phyloP scores from a whole-genome alignment of 768 basidiomycete species.

The Chalciporus chontae region DNA sequence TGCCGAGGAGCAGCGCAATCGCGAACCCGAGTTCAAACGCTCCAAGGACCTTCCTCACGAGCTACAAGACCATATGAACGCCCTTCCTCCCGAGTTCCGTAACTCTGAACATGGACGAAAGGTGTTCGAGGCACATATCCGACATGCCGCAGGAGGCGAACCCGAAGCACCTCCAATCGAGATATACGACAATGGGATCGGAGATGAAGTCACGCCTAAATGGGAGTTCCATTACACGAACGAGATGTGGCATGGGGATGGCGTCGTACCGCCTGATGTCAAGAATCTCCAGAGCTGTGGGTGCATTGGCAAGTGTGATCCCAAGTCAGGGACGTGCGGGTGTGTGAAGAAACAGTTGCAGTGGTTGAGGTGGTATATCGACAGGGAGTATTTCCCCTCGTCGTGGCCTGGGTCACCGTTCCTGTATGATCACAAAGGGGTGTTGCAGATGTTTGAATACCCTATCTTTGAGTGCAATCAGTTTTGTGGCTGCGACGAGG shows the following conservation, averaged over 20 bases:
- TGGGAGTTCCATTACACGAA: conserved; percentile 92
- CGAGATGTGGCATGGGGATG: conserved; percentile 68
- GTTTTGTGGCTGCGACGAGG: conserved; percentile 74
- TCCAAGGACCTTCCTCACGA: conserved; percentile 56
- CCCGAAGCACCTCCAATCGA: conserved; percentile 64
- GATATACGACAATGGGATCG: conserved; percentile 61
- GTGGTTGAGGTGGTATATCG: conserved; percentile 28
- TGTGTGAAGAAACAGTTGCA: conserved; percentile 59
- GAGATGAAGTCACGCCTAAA: conserved; percentile 64
- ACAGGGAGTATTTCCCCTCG: conserved; percentile 17
- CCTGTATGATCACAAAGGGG: conserved; percentile 61
- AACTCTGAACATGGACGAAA: conserved; percentile 42
- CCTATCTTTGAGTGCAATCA: conserved; percentile 89
- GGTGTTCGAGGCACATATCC: conserved; percentile 64
- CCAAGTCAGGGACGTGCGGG: conserved; percentile 66
- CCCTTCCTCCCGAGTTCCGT: conserved; percentile 39
- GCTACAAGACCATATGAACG: conserved; percentile 66
- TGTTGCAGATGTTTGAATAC: conserved; percentile 44
- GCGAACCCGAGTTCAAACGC: conserved; percentile 24
- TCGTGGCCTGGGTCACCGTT: conserved; percentile 51
- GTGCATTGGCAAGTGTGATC: conserved; percentile 74
- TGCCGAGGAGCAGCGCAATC: conserved; percentile 13
- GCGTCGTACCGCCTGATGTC: conserved; percentile 63
- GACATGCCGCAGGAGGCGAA: conserved; percentile 62
- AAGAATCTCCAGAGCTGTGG: conserved; percentile 60